phyloP scores from a whole-genome alignment of 306 rosid genomes.

The Mucuna pruriens region DNA sequence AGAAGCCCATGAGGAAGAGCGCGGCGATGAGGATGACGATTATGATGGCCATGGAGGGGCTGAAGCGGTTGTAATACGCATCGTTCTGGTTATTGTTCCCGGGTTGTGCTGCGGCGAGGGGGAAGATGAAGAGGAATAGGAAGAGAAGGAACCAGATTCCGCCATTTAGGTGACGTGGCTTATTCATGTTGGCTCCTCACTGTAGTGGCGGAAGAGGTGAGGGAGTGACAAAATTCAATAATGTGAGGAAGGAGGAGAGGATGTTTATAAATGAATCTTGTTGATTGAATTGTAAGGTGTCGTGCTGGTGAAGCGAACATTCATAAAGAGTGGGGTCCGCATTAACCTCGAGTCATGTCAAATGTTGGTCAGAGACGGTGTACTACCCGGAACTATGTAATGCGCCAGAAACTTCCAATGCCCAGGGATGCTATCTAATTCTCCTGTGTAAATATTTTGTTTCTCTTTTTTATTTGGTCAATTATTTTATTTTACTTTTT shows the following conservation, averaged over 20 bases:
- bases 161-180: not conserved
- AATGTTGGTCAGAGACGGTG: constrained; percentile 47
- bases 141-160: not conserved
- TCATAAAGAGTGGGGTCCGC: constrained; percentile 9
- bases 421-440: no score
- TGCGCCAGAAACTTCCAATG: constrained; percentile 37
- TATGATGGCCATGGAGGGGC: constrained; percentile 80
- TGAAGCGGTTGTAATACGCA: constrained; percentile 44
- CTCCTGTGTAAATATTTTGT: no score
- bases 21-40: constrained; percentile 77
- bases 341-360: not conserved
- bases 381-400: constrained; percentile 18
- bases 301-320: not conserved
- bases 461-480: no score
- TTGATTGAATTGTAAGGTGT: constrained; percentile 13
- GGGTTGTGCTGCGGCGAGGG: constrained; percentile 44
- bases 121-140: constrained; percentile 15
- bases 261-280: not conserved
- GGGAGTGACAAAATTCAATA: not conserved
- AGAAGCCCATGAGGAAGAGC: constrained; percentile 84
- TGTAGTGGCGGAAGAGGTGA: not conserved
- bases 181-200: constrained; percentile 10
- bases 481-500: no score
- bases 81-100: not conserved
- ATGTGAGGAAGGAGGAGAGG: not conserved